phyloP scores from a whole-genome alignment of 805 yeast genomes.

The Brettanomyces anomalus region DNA sequence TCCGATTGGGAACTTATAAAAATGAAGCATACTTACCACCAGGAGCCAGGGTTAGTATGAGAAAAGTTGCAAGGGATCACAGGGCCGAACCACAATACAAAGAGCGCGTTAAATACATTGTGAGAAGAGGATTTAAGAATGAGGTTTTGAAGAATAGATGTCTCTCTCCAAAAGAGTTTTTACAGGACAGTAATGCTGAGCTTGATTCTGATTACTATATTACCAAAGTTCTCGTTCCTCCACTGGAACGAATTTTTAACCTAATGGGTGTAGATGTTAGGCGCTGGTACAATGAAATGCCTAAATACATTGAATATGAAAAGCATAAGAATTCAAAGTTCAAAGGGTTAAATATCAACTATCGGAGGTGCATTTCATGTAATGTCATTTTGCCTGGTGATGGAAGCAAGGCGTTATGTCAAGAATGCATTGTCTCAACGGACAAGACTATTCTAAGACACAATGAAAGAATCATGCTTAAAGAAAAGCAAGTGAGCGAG shows the following conservation, averaged over 20 bases:
- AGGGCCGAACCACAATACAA: constrained; percentile 78
- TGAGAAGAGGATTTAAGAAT: constrained; percentile 46
- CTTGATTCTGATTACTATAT: constrained; percentile 85
- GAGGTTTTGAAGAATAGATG: constrained; percentile 67
- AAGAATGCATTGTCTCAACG: constrained; percentile 27
- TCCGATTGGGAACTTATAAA: constrained; percentile 75
- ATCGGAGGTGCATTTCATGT: constrained; percentile 24
- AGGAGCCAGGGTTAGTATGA: constrained; percentile 77
- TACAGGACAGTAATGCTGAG: constrained; percentile 31
- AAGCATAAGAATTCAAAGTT: constrained; percentile 10
- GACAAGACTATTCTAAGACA: constrained; percentile 27
- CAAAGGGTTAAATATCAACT: constrained; percentile 14
- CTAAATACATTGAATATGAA: constrained; percentile 25
- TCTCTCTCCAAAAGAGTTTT: constrained; percentile 65
- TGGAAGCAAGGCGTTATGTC: constrained; percentile 22
- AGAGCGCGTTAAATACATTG: constrained; percentile 85
- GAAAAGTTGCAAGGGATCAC: constrained; percentile 52
- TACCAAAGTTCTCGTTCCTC: constrained; percentile 76
- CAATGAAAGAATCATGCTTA: constrained; percentile 17
- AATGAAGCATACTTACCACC: constrained; percentile 72
- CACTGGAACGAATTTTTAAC: constrained; percentile 75
- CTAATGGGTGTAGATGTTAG: constrained; percentile 73
- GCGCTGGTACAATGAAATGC: constrained; percentile 69
- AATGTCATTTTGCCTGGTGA: constrained; percentile 9
- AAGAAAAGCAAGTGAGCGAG: constrained; percentile 22